Conservation (phyloP, 345 rosid species). For the Eucalyptus sp. region DNA sequence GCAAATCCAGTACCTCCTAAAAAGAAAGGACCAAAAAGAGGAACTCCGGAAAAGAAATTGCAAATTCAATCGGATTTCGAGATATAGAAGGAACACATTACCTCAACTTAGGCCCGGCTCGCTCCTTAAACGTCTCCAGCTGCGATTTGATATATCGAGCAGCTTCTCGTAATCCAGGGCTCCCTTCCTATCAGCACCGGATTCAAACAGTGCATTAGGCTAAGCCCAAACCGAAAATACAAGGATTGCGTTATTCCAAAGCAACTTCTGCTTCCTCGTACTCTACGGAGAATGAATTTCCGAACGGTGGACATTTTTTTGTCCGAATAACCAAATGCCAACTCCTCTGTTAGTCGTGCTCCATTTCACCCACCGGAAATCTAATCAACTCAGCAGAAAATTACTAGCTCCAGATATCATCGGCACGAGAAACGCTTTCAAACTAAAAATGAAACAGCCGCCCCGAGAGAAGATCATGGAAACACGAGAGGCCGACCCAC, state of each 20-base stretch:
- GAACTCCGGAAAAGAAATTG: not conserved
- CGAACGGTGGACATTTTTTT: not conserved
- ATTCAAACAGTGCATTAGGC: not conserved
- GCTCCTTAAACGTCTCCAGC: constrained; percentile 53
- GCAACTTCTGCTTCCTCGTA: not conserved
- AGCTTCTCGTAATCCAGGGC: constrained; percentile 75
- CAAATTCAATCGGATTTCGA: not conserved
- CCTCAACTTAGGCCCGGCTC: constrained; percentile 76
- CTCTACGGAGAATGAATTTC: not conserved
- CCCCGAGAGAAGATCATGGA: not conserved
- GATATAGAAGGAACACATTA: not conserved
- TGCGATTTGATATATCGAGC: constrained; percentile 64
- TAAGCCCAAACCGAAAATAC: not conserved
- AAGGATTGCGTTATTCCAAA: not conserved
- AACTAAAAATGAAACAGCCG: not conserved
- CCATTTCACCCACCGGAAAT: not conserved
- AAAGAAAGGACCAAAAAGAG: not conserved
- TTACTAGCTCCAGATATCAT: not conserved
- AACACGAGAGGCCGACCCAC: constrained; percentile 18
- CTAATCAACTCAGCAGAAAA: not conserved
- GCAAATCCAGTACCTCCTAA: not conserved
- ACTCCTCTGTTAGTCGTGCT: not conserved
- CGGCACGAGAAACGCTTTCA: not conserved
- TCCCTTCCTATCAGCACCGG: constrained; percentile 57
- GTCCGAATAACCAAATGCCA: not conserved